Evolutionary conservation across 768 basidiomycete species (phyloP), one percentile per base, ranked within the genome.

Genomic region (Naematelia aurantialba): DNA sequence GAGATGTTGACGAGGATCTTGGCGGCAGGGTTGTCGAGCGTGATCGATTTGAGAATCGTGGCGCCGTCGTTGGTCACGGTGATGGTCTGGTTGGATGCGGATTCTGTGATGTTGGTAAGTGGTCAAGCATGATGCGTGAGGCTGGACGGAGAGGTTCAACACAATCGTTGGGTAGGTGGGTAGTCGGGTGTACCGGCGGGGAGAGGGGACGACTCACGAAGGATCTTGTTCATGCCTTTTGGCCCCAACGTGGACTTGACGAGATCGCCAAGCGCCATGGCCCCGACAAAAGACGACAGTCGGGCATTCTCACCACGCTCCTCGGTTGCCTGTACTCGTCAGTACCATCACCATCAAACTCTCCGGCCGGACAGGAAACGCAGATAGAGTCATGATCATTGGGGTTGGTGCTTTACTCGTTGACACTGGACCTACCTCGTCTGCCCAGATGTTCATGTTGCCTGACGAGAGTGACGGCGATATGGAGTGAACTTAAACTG

Each of bases 211-310:
- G 22, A 63, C 76, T 63, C 31, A 78, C 76, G 94, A 14, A 99
- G 85, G 63, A 99, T 98, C 81, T 98, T 98, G 85, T 97, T 98
- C 94, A 98, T 99, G 56, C 96, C 96, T 66, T 99, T 98, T 22
- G 96, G 96, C 8, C 96, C 96, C 1, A 99, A 83, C 5, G 96
- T 99, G 0, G 92, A 94, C 80, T 98, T 98, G 72, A 99, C 94
- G 65, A 99, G 85, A 80, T 99, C 96, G 45, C 96, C 96, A 30
- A 99, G 83, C 0, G 96, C 96, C 67, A 96, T 85, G 4, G 96
- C 94, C 30, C 96, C 96, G 55, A 99, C 89, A 78, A 99, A 99
- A 2, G 91, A 94, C 2, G 92, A 92, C 66, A 99, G 86, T 79
- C 94, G 90, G 76, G 94, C 94, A 82, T 92, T 91, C 81, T 97